Evolutionary conservation across 2,329 filamentous ascomycete genomes (phyloP), one percentile per base, ranked within the genome.

Genomic region (Xylariaceae sp.): DNA sequence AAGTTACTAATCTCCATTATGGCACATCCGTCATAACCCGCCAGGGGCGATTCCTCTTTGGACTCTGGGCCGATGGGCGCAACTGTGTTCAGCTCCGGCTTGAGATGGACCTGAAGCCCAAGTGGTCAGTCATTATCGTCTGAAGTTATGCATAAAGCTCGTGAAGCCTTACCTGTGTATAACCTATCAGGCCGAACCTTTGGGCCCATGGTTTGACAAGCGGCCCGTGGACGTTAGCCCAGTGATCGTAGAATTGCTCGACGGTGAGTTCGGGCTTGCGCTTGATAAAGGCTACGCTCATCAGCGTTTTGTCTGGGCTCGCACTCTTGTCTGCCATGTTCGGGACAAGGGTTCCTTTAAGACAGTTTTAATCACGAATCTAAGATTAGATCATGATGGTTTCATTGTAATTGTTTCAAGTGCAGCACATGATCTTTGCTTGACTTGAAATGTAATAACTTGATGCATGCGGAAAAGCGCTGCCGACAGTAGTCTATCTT

Each of bases 21-120:
- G 11, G 64, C 64, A 14, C 64, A 63, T 12, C 64, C 66, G 40
- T 67, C 64, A 48, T 62, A 67, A 6, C 58, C 56, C 12, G 54
- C 54, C 7, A 63, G 52, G 5, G 46, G 44, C 17, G 53, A 49
- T 5, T 40, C 41, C 22, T 49, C 41, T 5, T 42, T 10, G 9
- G 49, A 43, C 42, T 63, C 52, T 17, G 54, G 55, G 10, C 54
- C 53, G 33, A 31, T 44, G 38, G 43, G 32, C 40, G 14, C 2
- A 11, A 22, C 27, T 30, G 6, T 14, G n/a, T 42, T 41, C 6
- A 18, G 19, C 11, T 12, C 17, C 22, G n/a, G 14, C 10, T 31
- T 15, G 5, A 44, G 7, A 39, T 19, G 12, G 36, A 42, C 35
- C 11, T 44, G 5, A 42, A 18, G 11, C n/a, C 1, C 18, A 22